Evolutionary conservation across 495 filamentous ascomycete species (phyloP), one percentile per base, ranked within the genome.

Genomic region (Rusavskia elegans): DNA sequence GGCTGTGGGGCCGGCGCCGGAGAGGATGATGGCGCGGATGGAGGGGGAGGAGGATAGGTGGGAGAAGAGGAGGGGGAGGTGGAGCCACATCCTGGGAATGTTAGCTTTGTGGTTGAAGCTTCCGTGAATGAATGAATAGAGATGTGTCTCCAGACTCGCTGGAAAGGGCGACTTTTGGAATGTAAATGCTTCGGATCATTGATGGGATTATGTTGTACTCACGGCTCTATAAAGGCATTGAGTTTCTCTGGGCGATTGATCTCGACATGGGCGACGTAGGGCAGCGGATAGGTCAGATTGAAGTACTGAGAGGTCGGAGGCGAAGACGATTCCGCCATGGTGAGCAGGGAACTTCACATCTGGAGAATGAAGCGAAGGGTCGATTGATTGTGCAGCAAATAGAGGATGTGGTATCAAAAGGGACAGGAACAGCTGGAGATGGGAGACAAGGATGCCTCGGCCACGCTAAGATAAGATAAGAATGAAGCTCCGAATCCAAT

Each of bases 221-320:
- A 82, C 80, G 66, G 71, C 67, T 89, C 82, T 55, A 79, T 70
- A 67, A 96, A 97, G 51, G 92, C 81, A 66, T 98, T 98, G 63
- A 95, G 70, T 70, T 95, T 96, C 49, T 79, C 66, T 1, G 90
- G 80, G 8, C 92, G 80, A 71, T 94, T 89, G 70, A 94, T 95
- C 64, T 96, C 84, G 48, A 98, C 88, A 64, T 94, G 87, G 10
- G 85, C 87, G 38, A 96, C 86, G 68, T 80, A 79, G 55, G 68
- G 64, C n/a, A 64, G 57, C 0, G 89, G 87, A 51, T 82, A 82
- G 20, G 76, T 75, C 55, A 96, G 71, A 51, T 79, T 79, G 76
- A 92, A 97, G 73, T 90, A 72, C 53, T 84, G 70, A 70, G 75
- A 83, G 13, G 63, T 55, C 16, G 57, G 57, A 78, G 14, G 78